Percentiles rank a stretch among this genome's conserved stretches.
Conservation (phyloP, 345 rosid species). For the Populus davidiana region DNA sequence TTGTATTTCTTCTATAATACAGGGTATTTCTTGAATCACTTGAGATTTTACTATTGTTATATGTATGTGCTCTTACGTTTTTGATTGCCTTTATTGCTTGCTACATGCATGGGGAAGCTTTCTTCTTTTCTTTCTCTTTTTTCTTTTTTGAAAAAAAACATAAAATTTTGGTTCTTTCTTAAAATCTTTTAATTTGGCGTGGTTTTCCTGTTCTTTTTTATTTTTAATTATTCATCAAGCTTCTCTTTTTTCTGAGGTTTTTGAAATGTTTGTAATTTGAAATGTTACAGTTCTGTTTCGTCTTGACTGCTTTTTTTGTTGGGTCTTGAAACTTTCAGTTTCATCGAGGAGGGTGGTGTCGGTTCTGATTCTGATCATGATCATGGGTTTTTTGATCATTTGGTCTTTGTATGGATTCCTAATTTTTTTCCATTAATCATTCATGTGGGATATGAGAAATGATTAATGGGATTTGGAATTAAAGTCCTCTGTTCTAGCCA, state of each 20-base stretch:
- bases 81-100: not conserved
- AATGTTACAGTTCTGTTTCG: too few species aligned
- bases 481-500: not conserved
- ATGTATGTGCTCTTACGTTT: not conserved
- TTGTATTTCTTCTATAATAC: not conserved
- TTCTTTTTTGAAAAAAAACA: not conserved
- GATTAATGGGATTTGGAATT: not conserved
- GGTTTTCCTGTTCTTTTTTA: too few species aligned
- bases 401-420: not conserved
- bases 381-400: too few species aligned
- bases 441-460: not conserved
- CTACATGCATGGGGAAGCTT: not conserved
- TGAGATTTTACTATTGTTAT: not conserved
- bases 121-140: not conserved
- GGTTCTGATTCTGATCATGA: not conserved
- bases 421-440: not conserved
- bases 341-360: not conserved
- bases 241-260: not conserved
- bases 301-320: not conserved
- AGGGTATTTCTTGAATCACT: constrained; percentile 15
- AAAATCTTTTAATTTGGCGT: too few species aligned
- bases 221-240: too few species aligned
- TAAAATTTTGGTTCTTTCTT: too few species aligned
- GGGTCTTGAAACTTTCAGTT: not conserved
- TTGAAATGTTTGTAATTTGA: not conserved